Evolutionary conservation across 2,329 filamentous ascomycete species (phyloP).

Genomic region (Botrytis porri): DNA sequence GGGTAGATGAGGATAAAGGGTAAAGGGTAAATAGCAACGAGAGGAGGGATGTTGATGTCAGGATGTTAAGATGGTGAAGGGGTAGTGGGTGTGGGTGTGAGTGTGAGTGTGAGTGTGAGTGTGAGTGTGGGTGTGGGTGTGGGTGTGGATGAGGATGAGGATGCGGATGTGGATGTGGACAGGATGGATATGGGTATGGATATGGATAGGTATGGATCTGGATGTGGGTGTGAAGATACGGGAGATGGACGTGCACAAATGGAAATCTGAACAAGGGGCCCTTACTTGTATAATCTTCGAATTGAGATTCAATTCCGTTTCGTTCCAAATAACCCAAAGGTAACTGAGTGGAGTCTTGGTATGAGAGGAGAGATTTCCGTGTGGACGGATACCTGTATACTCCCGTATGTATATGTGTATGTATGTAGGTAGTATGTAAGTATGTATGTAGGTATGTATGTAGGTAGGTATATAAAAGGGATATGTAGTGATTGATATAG

Average conservation of each 20-base stretch:
- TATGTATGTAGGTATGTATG: neutral
- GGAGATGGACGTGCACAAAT: slow-evolving; percentile 13
- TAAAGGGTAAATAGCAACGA: neutral
- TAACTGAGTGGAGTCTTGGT: neutral
- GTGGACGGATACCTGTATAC: neutral
- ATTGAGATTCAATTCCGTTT: neutral
- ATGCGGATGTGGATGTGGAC: neutral
- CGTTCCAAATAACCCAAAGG: neutral
- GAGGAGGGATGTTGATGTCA: neutral
- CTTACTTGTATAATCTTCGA: neutral
- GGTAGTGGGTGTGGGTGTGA: no score
- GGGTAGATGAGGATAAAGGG: no score
- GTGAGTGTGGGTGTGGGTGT: no score
- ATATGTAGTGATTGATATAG: neutral
- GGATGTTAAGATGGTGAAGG: neutral
- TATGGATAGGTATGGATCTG: neutral
- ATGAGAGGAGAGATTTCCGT: neutral
- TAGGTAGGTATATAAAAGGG: neutral
- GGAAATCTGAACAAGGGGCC: slow-evolving; percentile 6
- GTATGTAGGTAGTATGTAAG: neutral
- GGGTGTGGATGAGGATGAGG: neutral
- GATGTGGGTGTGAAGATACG: neutral
- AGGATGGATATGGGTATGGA: no score
- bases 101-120: neutral
- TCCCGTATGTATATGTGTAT: neutral